Conservation (phyloP, 108 stramenopile genomes). For the Discostella stelligeroides region DNA sequence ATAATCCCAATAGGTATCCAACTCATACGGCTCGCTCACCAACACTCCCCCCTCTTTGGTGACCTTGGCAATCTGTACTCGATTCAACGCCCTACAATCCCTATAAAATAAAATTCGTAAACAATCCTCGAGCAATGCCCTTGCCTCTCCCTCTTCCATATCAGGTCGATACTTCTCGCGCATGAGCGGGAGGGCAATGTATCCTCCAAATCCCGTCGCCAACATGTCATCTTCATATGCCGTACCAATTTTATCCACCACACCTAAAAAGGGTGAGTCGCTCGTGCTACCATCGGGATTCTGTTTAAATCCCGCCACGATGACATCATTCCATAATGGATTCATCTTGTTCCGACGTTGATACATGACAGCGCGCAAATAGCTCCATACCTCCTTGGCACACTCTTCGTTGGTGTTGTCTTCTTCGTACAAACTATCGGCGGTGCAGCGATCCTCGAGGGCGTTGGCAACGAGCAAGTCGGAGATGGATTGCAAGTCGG, state of each 20-base stretch:
- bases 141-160: slow-evolving; percentile 93
- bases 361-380: slow-evolving; percentile 95
- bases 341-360: slow-evolving; percentile 93
- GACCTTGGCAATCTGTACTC: slow-evolving; percentile 97
- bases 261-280: slow-evolving; percentile 86
- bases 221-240: slow-evolving; percentile 93
- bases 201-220: slow-evolving; percentile 96
- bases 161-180: slow-evolving; percentile 90
- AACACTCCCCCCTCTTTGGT: slow-evolving; percentile 59
- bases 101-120: slow-evolving; percentile 97
- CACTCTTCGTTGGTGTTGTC: slow-evolving; percentile 49
- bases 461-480: slow-evolving; percentile 79
- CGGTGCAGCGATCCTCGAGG: slow-evolving; percentile 66
- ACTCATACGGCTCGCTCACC: slow-evolving; percentile 88
- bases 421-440: slow-evolving; percentile 71
- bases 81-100: slow-evolving; percentile 91
- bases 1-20: slow-evolving; percentile 80
- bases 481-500: slow-evolving; percentile 91
- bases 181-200: slow-evolving; percentile 95
- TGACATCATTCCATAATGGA: slow-evolving; percentile 98
- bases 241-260: slow-evolving; percentile 96
- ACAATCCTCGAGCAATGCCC: slow-evolving; percentile 96
- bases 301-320: slow-evolving; percentile 84
- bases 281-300: slow-evolving; percentile 39
- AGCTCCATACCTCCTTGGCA: slow-evolving; percentile 80